These are phyloP conservation scores for Tephrocybe sp. DNA, from an alignment of 768 basidiomycete genomes.

Conservation along the genomic window DNA sequence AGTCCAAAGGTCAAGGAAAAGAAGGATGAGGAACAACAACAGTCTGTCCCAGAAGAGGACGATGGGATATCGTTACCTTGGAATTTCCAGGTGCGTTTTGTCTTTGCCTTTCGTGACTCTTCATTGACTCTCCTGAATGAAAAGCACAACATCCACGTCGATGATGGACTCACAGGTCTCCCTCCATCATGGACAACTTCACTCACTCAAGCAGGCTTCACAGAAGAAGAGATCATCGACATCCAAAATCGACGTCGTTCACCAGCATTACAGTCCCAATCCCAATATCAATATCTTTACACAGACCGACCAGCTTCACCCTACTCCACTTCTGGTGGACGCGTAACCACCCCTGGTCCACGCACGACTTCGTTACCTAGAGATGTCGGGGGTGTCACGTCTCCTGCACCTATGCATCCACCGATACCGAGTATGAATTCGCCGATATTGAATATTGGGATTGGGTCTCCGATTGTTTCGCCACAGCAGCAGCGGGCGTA, in stretches of 20 bases:
- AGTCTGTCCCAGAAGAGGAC: conserved; percentile 41
- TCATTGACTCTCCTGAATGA: conserved; percentile 1
- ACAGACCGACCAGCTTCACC: conserved; percentile 36
- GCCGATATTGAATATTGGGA: background rate
- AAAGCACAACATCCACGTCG: conserved; percentile 77
- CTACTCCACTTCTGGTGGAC: no score
- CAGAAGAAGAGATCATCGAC: conserved; percentile 64
- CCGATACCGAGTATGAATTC: conserved; percentile 10
- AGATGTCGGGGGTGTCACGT: conserved; percentile 12
- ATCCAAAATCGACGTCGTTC: conserved; percentile 42
- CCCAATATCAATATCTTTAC: conserved; percentile 38
- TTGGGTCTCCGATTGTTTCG: background rate
- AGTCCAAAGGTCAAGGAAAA: conserved; percentile 26
- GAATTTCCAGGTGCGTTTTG: conserved; percentile 65
- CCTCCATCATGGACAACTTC: conserved; percentile 74
- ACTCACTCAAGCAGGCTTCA: conserved; percentile 58
- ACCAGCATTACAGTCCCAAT: no score
- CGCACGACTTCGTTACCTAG: conserved; percentile 35
- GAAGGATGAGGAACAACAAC: conserved; percentile 21
- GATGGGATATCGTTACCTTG: conserved; percentile 66
- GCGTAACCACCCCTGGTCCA: no score
- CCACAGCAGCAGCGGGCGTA: no score
- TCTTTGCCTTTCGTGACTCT: background rate
- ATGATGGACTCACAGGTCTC: conserved; percentile 67
- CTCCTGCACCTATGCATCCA: conserved; percentile 5